These are phyloP conservation scores for Aspergillus viridinutans DNA, from an alignment of 2,329 filamentous ascomycete genomes.

Conservation along the genomic window DNA sequence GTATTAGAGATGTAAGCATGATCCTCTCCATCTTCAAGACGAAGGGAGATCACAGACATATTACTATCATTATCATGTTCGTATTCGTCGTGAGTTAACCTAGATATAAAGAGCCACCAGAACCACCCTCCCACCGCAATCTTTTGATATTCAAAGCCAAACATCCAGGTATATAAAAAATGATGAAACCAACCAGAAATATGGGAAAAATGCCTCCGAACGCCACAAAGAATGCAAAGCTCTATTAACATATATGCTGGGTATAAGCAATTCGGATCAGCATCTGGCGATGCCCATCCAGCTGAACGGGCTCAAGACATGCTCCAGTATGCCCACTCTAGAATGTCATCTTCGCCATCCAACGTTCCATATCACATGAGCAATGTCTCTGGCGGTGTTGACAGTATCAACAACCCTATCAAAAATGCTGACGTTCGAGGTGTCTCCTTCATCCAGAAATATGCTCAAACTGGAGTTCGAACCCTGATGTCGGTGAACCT, in stretches of 20 bases:
- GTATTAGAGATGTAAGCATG: neutral
- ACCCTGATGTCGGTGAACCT: conserved; percentile 61
- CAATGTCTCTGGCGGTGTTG: conserved; percentile 61
- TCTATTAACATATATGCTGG: too few relatives aligned
- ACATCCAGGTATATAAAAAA: neutral
- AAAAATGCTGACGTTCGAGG: conserved; percentile 61
- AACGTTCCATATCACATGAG: conserved; percentile 64
- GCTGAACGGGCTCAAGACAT: too few relatives aligned
- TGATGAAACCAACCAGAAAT: too few relatives aligned
- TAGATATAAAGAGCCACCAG: neutral
- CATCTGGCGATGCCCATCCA: too few relatives aligned
- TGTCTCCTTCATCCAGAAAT: conserved; percentile 73
- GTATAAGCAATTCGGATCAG: too few relatives aligned
- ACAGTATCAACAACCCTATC: conserved; percentile 76
- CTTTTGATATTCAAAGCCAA: neutral
- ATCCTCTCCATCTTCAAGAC: neutral
- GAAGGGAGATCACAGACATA: neutral
- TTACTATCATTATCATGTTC: neutral
- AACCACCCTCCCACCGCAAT: neutral
- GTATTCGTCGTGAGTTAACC: neutral
- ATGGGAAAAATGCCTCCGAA: too few relatives aligned
- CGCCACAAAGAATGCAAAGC: too few relatives aligned
- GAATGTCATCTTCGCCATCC: conserved; percentile 53
- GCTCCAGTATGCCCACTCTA: too few relatives aligned
- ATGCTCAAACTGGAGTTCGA: conserved; percentile 87